These are phyloP conservation scores for Candida incommunis DNA, from an alignment of 805 yeast genomes.

Conservation along the genomic window DNA sequence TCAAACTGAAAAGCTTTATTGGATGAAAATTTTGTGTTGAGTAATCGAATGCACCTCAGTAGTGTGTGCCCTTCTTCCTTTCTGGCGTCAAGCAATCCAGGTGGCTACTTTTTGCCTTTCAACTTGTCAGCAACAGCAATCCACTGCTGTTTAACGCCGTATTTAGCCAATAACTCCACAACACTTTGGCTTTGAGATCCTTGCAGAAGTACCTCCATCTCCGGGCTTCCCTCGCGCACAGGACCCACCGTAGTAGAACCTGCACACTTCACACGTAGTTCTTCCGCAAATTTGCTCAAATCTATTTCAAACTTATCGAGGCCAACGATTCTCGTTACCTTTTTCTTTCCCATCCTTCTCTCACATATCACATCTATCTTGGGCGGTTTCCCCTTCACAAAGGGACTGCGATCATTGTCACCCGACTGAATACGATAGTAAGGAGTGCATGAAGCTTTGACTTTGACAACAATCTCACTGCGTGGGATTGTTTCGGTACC, in stretches of 20 bases:
- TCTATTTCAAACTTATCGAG: conserved; percentile 56
- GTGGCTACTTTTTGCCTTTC: not conserved
- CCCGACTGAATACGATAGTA: not conserved
- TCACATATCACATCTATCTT: conserved; percentile 53
- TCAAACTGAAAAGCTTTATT: too few species aligned
- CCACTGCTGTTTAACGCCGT: not conserved
- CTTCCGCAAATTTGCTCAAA: conserved; percentile 50
- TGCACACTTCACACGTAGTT: conserved; percentile 66
- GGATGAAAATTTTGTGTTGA: too few species aligned
- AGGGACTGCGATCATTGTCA: conserved; percentile 9
- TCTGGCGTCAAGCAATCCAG: too few species aligned
- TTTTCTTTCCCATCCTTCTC: conserved; percentile 67
- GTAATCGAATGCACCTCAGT: too few species aligned
- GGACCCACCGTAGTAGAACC: conserved; percentile 53
- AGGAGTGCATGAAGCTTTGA: not conserved
- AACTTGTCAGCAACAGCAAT: not conserved
- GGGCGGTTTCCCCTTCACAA: conserved; percentile 56
- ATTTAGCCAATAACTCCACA: not conserved
- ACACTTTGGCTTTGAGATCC: not conserved
- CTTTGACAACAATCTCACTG: not conserved
- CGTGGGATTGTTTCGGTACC: not conserved
- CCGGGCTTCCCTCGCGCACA: not conserved
- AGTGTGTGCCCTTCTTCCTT: too few species aligned
- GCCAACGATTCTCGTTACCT: conserved; percentile 58
- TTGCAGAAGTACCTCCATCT: not conserved